Evolutionary conservation across 306 rosid species (phyloP).

Genomic region (Pterocarpus macrocarpus): DNA sequence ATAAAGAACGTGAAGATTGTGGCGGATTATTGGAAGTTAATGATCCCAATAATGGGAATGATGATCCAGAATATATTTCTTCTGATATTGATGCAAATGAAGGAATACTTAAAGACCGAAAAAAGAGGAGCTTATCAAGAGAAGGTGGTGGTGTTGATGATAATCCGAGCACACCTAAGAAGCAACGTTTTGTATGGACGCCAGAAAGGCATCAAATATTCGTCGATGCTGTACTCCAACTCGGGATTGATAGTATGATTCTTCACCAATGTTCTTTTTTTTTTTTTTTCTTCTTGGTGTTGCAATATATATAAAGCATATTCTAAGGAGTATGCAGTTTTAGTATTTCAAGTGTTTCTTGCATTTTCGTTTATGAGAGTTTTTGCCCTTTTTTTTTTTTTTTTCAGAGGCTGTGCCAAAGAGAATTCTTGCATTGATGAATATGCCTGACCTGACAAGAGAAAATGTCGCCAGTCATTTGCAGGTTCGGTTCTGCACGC

Average conservation of each 20-base stretch:
- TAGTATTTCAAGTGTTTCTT: too few relatives aligned
- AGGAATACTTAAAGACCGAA: conserved; percentile 57
- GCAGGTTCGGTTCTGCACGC: conserved; percentile 58
- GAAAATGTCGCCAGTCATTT: conserved; percentile 80
- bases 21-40: conserved; percentile 62
- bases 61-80: conserved; percentile 66
- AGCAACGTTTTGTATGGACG: conserved; percentile 74
- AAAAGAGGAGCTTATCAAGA: conserved; percentile 64
- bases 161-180: conserved; percentile 57
- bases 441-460: conserved; percentile 69
- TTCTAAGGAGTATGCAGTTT: too few relatives aligned
- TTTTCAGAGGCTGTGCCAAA: conserved; percentile 75
- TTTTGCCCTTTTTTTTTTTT: not conserved
- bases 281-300: conserved; percentile 3
- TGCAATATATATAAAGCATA: not conserved
- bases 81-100: conserved; percentile 64
- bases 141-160: conserved; percentile 74
- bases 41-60: conserved; percentile 61
- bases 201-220: conserved; percentile 64
- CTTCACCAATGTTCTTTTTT: conserved; percentile 26
- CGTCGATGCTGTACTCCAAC: conserved; percentile 64
- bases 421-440: conserved; percentile 73
- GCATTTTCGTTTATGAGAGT: not conserved
- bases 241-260: conserved; percentile 75
- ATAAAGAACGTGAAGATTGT: conserved; percentile 65